A percentile compares a stretch with the other conserved stretches of the same genome.
Evolutionary conservation across 768 basidiomycete species (phyloP).

Genomic region (Mrakia frigida): DNA sequence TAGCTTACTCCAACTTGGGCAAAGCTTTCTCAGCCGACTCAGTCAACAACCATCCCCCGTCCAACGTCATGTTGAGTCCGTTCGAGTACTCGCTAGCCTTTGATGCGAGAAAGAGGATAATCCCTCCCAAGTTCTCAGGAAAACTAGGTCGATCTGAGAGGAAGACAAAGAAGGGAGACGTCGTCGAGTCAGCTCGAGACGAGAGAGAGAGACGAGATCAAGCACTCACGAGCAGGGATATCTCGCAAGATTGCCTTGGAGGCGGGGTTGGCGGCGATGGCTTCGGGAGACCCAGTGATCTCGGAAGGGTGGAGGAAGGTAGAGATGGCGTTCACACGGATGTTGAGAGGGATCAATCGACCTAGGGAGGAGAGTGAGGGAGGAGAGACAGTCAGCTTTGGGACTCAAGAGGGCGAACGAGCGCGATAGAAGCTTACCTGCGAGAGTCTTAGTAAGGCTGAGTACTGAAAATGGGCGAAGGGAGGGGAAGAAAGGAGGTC

Average conservation of each 20-base stretch:
- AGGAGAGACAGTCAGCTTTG: too few relatives aligned
- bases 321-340: background rate
- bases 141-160: background rate
- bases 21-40: background rate
- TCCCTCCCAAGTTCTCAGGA: slow-evolving; percentile 5
- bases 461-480: background rate
- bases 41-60: slow-evolving; percentile 1
- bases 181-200: background rate
- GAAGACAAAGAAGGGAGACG: background rate
- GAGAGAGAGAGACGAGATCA: background rate
- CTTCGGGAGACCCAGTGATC: background rate
- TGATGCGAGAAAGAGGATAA: slow-evolving; percentile 3
- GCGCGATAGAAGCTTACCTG: background rate
- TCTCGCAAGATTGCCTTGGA: background rate
- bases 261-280: background rate
- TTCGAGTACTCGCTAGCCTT: slow-evolving; percentile 5
- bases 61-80: slow-evolving; percentile 1
- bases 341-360: slow-evolving; percentile 1
- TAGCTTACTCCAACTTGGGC: background rate
- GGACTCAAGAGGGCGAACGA: background rate
- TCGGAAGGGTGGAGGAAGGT: slow-evolving; percentile 9
- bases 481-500: background rate
- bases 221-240: slow-evolving; percentile 1
- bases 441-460: slow-evolving; percentile 1
- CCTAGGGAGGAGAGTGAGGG: background rate